These are phyloP conservation scores for Colletotrichum sp. DNA, from an alignment of 2,329 filamentous ascomycete species.

Conservation along the genomic window DNA sequence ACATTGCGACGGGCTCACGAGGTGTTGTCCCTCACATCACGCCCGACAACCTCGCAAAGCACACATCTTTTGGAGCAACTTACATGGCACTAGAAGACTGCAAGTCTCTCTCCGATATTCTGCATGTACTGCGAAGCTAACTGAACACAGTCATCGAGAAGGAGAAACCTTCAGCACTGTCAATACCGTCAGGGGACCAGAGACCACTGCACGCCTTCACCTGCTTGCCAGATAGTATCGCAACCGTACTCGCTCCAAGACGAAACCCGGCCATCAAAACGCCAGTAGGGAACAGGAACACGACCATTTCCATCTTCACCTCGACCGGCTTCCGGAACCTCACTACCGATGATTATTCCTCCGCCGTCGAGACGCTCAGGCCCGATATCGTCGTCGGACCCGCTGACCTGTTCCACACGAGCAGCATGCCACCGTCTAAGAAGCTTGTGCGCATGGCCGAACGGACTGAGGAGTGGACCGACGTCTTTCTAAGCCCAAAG, in stretches of 20 bases:
- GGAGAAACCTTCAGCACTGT: slow-evolving; percentile 50
- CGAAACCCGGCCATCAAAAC: slow-evolving; percentile 76
- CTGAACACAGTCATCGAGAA: slow-evolving; percentile 56
- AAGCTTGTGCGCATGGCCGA: slow-evolving; percentile 83
- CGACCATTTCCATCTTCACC: slow-evolving; percentile 78
- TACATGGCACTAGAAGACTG: slow-evolving; percentile 94
- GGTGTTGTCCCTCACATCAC: slow-evolving; percentile 87
- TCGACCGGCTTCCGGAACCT: slow-evolving; percentile 84
- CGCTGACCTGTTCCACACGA: slow-evolving; percentile 67
- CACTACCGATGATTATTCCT: slow-evolving; percentile 69
- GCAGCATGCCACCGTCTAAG: slow-evolving; percentile 66
- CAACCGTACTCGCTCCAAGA: slow-evolving; percentile 78
- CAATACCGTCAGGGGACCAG: slow-evolving; percentile 37
- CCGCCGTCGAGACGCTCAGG: slow-evolving; percentile 65
- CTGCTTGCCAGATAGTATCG: slow-evolving; percentile 66
- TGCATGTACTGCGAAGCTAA: neutral
- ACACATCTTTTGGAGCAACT: slow-evolving; percentile 69
- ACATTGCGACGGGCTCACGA: slow-evolving; percentile 79
- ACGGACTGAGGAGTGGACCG: slow-evolving; percentile 82
- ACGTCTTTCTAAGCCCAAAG: slow-evolving; percentile 62
- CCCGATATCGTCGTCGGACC: slow-evolving; percentile 83
- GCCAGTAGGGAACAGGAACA: slow-evolving; percentile 72
- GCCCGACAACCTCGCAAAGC: slow-evolving; percentile 76
- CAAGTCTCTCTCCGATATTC: slow-evolving; percentile 50
- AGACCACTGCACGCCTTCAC: slow-evolving; percentile 78